A percentile compares a stretch with the other conserved stretches of the same genome.
phyloP scores from a whole-genome alignment of 257 asterid species.

The Echium plantagineum region DNA sequence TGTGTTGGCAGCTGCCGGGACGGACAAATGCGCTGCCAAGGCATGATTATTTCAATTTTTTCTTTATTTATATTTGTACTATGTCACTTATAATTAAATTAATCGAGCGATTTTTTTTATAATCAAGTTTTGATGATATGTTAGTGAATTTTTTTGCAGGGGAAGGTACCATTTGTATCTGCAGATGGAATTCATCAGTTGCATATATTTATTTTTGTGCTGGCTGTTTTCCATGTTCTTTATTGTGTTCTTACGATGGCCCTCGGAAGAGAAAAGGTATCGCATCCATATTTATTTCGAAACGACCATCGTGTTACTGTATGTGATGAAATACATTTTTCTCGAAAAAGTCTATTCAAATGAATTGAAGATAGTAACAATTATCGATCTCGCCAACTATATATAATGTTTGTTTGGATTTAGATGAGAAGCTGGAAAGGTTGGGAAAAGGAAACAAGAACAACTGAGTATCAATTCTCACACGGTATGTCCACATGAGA shows the following conservation, averaged over 20 bases:
- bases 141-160: conserved; percentile 22
- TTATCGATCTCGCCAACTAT: no score
- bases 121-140: no score
- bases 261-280: conserved; percentile 69
- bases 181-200: conserved; percentile 70
- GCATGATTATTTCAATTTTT: conserved; percentile 15
- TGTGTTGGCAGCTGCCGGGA: conserved; percentile 38
- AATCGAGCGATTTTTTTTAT: no score
- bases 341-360: no score
- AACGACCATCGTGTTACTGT: no score
- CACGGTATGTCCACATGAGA: conserved; percentile 36
- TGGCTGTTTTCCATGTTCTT: conserved; percentile 71
- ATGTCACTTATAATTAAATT: no score
- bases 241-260: conserved; percentile 60
- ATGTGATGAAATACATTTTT: no score
- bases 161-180: conserved; percentile 57
- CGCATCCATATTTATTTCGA: no score
- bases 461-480: conserved; percentile 60
- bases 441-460: conserved; percentile 74
- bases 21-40: conserved; percentile 59
- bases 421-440: conserved; percentile 80
- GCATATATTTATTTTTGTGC: conserved; percentile 67
- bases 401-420: no score
- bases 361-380: no score
- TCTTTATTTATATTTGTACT: neutral